Conservation (phyloP, 495 filamentous ascomycete genomes). For the Hypoxylon cercidicola region DNA sequence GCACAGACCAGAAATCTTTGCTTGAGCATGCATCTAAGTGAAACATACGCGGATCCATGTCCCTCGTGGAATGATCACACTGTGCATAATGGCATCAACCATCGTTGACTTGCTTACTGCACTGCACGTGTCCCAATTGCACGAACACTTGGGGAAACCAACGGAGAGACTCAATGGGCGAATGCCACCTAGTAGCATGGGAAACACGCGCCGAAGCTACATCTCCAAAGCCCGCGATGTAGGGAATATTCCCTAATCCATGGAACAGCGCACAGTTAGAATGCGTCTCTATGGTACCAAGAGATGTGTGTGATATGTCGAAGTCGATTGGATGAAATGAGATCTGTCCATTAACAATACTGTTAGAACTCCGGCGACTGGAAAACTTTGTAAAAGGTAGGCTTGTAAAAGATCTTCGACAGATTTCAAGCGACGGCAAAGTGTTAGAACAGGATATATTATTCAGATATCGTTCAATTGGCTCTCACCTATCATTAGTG, state of each 20-base stretch:
- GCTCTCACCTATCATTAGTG: too few species aligned
- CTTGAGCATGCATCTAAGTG: slow-evolving; percentile 1
- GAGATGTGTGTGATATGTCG: too few species aligned
- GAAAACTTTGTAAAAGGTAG: too few species aligned
- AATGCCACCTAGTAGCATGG: neutral
- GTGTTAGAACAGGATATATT: too few species aligned
- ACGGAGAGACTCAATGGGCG: neutral
- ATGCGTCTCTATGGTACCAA: too few species aligned
- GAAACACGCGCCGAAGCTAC: slow-evolving; percentile 1
- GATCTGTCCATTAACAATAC: neutral
- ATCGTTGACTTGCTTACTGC: neutral
- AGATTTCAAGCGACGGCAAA: too few species aligned
- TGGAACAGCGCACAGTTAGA: neutral
- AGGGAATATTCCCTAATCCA: neutral
- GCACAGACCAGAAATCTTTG: neutral
- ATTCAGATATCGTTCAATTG: too few species aligned
- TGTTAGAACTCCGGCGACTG: too few species aligned
- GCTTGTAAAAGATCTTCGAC: too few species aligned
- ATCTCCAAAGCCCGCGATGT: neutral
- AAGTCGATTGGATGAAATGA: neutral
- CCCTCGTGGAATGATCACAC: slow-evolving; percentile 1
- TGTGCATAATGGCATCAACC: neutral
- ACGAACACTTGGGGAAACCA: neutral
- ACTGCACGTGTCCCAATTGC: neutral
- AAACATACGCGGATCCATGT: slow-evolving; percentile 3